These are phyloP conservation scores for Schoenoplectus triqueter DNA, from an alignment of 202 grass and related monocot genomes.

Conservation along the genomic window DNA sequence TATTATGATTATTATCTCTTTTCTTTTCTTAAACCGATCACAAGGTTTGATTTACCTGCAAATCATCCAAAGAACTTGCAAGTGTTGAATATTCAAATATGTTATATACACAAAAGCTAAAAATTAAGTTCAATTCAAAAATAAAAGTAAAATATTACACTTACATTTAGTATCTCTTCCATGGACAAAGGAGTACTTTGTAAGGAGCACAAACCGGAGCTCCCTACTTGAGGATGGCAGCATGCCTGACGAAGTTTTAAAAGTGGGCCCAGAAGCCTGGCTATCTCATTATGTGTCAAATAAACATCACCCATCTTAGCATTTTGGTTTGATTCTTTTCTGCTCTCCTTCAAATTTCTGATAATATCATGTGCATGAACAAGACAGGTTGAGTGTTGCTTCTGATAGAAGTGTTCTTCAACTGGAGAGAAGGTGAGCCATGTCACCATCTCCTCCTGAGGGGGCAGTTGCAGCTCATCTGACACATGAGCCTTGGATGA, in stretches of 20 bases:
- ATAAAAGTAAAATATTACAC: constrained; percentile 1
- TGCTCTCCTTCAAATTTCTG: constrained; percentile 66
- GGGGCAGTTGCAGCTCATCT: constrained; percentile 72
- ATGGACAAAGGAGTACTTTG: constrained; percentile 88
- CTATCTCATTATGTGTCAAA: constrained; percentile 76
- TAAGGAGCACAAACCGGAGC: constrained; percentile 90
- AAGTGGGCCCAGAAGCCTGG: constrained; percentile 76
- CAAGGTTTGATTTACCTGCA: neutral
- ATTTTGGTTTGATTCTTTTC: constrained; percentile 52
- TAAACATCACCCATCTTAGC: constrained; percentile 53
- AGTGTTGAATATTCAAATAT: neutral
- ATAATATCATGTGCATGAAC: constrained; percentile 93
- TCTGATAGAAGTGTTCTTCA: constrained; percentile 98
- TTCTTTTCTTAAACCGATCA: neutral
- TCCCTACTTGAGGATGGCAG: constrained; percentile 97
- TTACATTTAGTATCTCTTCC: constrained; percentile 94
- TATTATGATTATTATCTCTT: neutral
- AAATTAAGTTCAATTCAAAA: neutral
- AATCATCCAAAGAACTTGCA: neutral
- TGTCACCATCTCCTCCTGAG: constrained; percentile 84
- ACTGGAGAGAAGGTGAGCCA: constrained; percentile 88
- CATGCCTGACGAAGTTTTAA: constrained; percentile 95
- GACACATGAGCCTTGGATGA: constrained; percentile 91
- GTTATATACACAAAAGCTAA: constrained; percentile 12
- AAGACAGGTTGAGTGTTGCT: constrained; percentile 88